These are phyloP conservation scores for Saccharomyces eubayanus DNA, from an alignment of 805 yeast genomes.

Conservation along the genomic window DNA sequence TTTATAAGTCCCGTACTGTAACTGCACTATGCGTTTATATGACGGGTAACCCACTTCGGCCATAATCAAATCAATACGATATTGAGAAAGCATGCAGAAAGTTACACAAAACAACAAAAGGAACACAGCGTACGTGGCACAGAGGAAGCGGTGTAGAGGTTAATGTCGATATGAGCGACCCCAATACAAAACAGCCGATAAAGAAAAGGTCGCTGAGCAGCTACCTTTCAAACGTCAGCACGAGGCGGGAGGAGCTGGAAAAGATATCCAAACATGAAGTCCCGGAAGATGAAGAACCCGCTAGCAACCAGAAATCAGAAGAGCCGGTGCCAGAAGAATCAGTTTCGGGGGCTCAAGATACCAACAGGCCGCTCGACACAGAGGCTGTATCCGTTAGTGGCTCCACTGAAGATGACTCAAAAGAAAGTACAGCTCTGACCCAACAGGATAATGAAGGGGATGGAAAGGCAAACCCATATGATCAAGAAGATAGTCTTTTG, in stretches of 20 bases:
- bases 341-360: not conserved
- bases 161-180: not conserved
- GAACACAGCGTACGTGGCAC: not conserved
- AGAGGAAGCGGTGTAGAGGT: not conserved
- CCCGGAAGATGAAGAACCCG: not conserved
- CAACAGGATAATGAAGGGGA: not conserved
- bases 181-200: slow-evolving; percentile 6
- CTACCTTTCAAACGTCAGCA: slow-evolving; percentile 25
- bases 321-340: not conserved
- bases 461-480: not conserved
- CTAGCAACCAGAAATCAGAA: not conserved
- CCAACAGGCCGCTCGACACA: not conserved
- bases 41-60: too few species aligned
- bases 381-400: not conserved
- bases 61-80: not conserved
- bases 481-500: not conserved
- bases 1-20: too few species aligned
- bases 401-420: not conserved
- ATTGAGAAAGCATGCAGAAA: not conserved
- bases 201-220: slow-evolving; percentile 29
- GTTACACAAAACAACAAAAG: not conserved
- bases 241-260: slow-evolving; percentile 25
- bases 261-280: slow-evolving; percentile 4
- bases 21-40: too few species aligned
- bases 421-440: not conserved